Conservation (phyloP, 2,329 filamentous ascomycete genomes). For the Whalleya microplaca region DNA sequence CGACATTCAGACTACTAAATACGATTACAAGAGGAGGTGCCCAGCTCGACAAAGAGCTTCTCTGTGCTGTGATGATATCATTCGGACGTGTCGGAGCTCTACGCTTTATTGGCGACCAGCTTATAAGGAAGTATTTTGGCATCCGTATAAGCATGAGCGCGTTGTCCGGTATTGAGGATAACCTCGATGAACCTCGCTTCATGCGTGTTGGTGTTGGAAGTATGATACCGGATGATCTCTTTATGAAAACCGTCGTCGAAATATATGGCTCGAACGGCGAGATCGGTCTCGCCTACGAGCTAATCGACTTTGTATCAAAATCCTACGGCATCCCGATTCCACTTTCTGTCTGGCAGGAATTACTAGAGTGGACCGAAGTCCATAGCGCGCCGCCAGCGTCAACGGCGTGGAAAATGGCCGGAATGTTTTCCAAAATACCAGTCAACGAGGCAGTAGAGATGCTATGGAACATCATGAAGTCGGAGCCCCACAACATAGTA, state of each 20-base stretch:
- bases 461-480: constrained; percentile 64
- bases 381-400: constrained; percentile 46
- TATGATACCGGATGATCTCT: constrained; percentile 55
- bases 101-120: constrained; percentile 34
- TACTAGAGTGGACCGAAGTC: constrained; percentile 70
- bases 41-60: constrained; percentile 42
- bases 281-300: constrained; percentile 58
- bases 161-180: too few species aligned
- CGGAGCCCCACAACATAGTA: constrained; percentile 57
- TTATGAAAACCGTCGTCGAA: constrained; percentile 71
- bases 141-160: constrained; percentile 30
- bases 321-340: constrained; percentile 63
- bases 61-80: constrained; percentile 47
- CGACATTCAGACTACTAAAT: constrained; percentile 37
- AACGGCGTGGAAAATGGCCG: constrained; percentile 42
- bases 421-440: constrained; percentile 40
- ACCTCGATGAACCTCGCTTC: not conserved
- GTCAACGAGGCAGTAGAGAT: constrained; percentile 48
- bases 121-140: constrained; percentile 37
- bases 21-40: constrained; percentile 32
- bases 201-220: not conserved
- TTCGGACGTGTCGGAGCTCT: constrained; percentile 45
- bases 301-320: constrained; percentile 66
- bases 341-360: constrained; percentile 62
- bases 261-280: constrained; percentile 69